Base-by-base conservation (phyloP, 2,329 filamentous ascomycete genomes). In the Aureobasidium namibiae region DNA sequence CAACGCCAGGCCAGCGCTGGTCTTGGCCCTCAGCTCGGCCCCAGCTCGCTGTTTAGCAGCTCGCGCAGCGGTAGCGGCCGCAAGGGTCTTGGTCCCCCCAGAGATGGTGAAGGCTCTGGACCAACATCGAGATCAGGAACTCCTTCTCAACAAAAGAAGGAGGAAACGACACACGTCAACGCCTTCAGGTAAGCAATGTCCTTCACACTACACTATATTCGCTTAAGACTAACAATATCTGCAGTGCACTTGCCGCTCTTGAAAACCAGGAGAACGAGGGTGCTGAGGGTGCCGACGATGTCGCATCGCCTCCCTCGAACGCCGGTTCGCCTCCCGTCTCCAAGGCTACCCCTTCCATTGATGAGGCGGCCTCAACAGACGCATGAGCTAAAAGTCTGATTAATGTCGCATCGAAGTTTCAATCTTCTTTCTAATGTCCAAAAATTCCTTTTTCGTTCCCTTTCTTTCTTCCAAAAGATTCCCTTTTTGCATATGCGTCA, bases 11-110 rank as follows among this genome's bases (percentile, higher is more conserved):
- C 80, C 75, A 85, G 74, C 80, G 84, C 75, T 73, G 85, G 69
- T 77, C 82, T 67, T 75, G 75, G 71, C 60, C 67, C 76, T 38
- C 79, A 80, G 14, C 83, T 97, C 64, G 92, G 90, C 31, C 92
- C 94, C 13, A 87, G 88, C 56, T 92, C 64, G 59, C 64, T 95
- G 81, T 88, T 96, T 68, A 59, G 46, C 45, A 85, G 83, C 64
- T 89, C 88, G n/a, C 86, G 94, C 64, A 95, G 89, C 78, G 92
- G 90, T 78, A 96, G 92, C 71, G 89, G 91, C 64, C 86, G 90
- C 65, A 85, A 87, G 70, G 79, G 78, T 65, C 81, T 94, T 66
- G 88, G 88, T 62, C 88, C 88, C 65, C 87, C 87, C 65, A 85
- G 89, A 67, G 82, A 85, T 62, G 86, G 85, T 62, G 91, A 95